Percentiles rank a stretch among this genome's conserved stretches.
Evolutionary conservation across 768 basidiomycete genomes (phyloP).

Genomic region (Terana coerulea): DNA sequence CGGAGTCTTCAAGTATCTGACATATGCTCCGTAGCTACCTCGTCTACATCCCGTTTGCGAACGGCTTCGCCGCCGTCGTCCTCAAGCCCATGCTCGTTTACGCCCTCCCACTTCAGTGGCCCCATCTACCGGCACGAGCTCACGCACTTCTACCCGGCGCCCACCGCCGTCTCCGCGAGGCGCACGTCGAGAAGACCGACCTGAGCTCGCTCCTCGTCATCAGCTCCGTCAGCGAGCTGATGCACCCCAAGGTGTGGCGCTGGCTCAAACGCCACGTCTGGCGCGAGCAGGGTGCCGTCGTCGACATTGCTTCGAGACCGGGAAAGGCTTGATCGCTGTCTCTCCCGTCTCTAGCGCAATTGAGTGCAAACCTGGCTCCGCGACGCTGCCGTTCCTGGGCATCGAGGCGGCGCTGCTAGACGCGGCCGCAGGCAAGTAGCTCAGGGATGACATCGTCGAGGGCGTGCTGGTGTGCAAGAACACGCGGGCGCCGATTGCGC

Average conservation of each 20-base stretch:
- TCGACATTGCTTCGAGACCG: slow-evolving; percentile 98
- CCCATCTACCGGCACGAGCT: slow-evolving; percentile 87
- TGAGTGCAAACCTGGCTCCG: slow-evolving; percentile 92
- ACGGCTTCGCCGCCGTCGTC: slow-evolving; percentile 75
- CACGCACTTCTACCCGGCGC: slow-evolving; percentile 94
- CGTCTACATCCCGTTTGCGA: slow-evolving; percentile 87
- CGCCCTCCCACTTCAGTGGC: slow-evolving; percentile 95
- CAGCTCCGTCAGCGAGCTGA: slow-evolving; percentile 91
- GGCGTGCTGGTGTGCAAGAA: slow-evolving; percentile 82
- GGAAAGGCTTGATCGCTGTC: slow-evolving; percentile 93
- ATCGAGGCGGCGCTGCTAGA: slow-evolving; percentile 88
- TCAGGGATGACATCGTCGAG: slow-evolving; percentile 80
- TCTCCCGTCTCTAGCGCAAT: slow-evolving; percentile 96
- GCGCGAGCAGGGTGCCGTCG: slow-evolving; percentile 80
- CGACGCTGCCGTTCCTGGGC: slow-evolving; percentile 97
- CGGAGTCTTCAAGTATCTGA: not conserved
- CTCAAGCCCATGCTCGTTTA: slow-evolving; percentile 98
- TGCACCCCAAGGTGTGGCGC: slow-evolving; percentile 98
- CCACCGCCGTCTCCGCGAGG: slow-evolving; percentile 80
- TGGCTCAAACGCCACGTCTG: slow-evolving; percentile 98
- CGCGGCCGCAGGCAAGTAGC: slow-evolving; percentile 67
- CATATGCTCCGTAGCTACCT: slow-evolving; percentile 57
- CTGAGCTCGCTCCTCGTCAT: slow-evolving; percentile 79
- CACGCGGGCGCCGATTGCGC: slow-evolving; percentile 95
- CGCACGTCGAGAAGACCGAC: slow-evolving; percentile 82